Evolutionary conservation across 2,329 filamentous ascomycete species (phyloP).

Genomic region (Juglanconis juglandina): DNA sequence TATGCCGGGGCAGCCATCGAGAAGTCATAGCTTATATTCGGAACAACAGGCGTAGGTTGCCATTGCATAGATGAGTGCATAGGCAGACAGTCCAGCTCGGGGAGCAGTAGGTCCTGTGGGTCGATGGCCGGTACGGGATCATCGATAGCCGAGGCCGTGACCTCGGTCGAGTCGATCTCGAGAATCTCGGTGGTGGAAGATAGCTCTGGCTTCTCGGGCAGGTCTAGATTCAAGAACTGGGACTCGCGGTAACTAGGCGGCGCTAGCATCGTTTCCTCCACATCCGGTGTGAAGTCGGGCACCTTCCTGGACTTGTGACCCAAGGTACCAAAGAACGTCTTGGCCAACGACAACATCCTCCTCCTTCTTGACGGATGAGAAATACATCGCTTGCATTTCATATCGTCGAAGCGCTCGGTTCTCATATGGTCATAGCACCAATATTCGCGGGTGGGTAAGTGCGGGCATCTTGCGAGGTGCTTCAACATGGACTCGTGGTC

Average conservation of each 20-base stretch:
- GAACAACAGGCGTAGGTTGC: conserved; percentile 20
- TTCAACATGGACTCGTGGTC: conserved; percentile 53
- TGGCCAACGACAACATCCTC: conserved; percentile 51
- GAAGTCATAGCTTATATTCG: conserved; percentile 14
- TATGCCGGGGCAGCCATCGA: conserved; percentile 2
- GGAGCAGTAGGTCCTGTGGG: conserved; percentile 28
- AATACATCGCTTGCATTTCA: conserved; percentile 47
- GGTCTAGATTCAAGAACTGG: conserved; percentile 35
- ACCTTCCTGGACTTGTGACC: conserved; percentile 45
- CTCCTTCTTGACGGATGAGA: conserved; percentile 49
- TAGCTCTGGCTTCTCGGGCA: conserved; percentile 38
- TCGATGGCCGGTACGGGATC: conserved; percentile 24
- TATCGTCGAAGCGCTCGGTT: conserved; percentile 50
- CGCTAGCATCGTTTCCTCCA: conserved; percentile 30
- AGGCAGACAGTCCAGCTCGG: conserved; percentile 28
- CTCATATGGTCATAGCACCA: conserved; percentile 54
- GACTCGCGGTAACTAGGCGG: conserved; percentile 45
- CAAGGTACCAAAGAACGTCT: conserved; percentile 51
- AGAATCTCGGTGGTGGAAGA: conserved; percentile 45
- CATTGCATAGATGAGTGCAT: conserved; percentile 25
- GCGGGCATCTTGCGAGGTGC: conserved; percentile 47
- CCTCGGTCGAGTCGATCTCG: conserved; percentile 49
- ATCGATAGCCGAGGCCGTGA: conserved; percentile 23
- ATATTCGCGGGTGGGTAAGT: conserved; percentile 50
- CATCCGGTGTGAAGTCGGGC: conserved; percentile 26